These are phyloP conservation scores for Melanopsichium pennsylvanicum DNA, from an alignment of 1,284 basidiomycete genomes.

Conservation along the genomic window DNA sequence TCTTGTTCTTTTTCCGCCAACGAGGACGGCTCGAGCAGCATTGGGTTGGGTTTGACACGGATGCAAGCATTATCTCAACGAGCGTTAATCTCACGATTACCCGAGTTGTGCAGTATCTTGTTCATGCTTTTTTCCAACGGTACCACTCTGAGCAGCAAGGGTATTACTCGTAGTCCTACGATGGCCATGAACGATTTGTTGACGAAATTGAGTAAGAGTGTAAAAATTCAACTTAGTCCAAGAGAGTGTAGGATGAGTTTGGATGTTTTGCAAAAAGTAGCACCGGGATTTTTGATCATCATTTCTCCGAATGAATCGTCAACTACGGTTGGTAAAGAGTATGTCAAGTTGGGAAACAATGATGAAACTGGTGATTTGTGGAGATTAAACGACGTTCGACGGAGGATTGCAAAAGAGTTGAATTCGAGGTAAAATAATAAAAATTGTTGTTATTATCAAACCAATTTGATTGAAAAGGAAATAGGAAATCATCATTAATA, in stretches of 20 bases:
- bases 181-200: constrained; percentile 48
- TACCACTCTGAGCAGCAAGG: constrained; percentile 24
- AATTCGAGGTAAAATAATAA: too few relatives aligned
- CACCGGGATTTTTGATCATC: constrained; percentile 50
- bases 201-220: constrained; percentile 23
- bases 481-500: too few relatives aligned
- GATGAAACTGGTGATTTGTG: constrained; percentile 8
- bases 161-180: constrained; percentile 21
- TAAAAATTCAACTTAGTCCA: constrained; percentile 45
- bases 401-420: constrained; percentile 14
- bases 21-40: too few relatives aligned
- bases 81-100: constrained; percentile 38
- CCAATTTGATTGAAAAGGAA: too few relatives aligned
- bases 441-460: too few relatives aligned
- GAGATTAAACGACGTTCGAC: constrained; percentile 22
- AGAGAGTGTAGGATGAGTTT: constrained; percentile 40
- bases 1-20: background rate
- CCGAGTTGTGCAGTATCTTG: constrained; percentile 48
- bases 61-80: constrained; percentile 39
- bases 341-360: constrained; percentile 23
- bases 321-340: constrained; percentile 13
- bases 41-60: too few relatives aligned
- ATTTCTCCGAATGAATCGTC: constrained; percentile 3
- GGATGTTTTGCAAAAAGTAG: constrained; percentile 31
- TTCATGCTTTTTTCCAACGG: constrained; percentile 55